These are phyloP conservation scores for Cryptosporidium sp. DNA, from an alignment of 169 alveolate genomes.

Conservation along the genomic window DNA sequence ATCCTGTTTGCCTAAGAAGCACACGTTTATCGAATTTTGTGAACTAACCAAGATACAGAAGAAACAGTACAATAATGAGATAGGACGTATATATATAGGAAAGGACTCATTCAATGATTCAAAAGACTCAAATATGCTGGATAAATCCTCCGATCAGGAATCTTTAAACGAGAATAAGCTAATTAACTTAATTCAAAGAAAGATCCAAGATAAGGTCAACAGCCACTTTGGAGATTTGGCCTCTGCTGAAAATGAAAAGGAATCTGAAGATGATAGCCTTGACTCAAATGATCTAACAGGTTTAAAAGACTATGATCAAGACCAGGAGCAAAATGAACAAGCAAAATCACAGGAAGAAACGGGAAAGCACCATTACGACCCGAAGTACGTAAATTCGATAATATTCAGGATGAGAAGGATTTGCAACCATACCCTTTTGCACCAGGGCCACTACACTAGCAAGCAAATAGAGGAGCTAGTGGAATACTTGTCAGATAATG, in stretches of 20 bases:
- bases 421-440: conserved; percentile 91
- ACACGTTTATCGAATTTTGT: conserved; percentile 76
- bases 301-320: neutral
- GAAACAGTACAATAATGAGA: conserved; percentile 30
- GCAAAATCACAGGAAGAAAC: neutral
- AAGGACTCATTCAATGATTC: neutral
- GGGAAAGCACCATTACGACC: conserved; percentile 61
- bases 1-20: conserved; percentile 87
- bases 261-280: neutral
- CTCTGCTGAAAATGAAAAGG: conserved; percentile 20
- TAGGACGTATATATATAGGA: neutral
- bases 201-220: conserved; percentile 41
- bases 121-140: neutral
- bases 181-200: conserved; percentile 13
- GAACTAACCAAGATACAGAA: conserved; percentile 26
- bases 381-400: conserved; percentile 84
- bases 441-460: conserved; percentile 83
- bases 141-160: neutral
- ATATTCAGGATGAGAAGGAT: conserved; percentile 88
- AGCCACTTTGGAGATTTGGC: conserved; percentile 8
- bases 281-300: neutral
- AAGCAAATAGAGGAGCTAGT: conserved; percentile 81
- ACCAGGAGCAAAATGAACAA: neutral
- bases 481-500: conserved; percentile 79
- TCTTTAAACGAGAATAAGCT: neutral